Conservation (phyloP, 805 yeast genomes). For the Spathaspora boniae region DNA sequence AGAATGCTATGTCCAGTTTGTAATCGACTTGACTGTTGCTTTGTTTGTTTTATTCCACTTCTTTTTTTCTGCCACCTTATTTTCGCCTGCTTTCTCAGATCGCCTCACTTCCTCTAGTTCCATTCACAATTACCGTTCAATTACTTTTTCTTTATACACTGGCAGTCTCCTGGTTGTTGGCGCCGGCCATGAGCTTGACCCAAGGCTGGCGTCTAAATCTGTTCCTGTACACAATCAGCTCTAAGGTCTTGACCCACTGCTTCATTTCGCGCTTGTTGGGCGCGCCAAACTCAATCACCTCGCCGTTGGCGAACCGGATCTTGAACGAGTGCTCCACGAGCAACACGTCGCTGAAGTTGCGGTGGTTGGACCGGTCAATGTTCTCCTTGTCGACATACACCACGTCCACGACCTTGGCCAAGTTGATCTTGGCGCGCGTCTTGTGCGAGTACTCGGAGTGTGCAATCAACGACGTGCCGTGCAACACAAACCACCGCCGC, state of each 20-base stretch:
- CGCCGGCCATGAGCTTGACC: slow-evolving; percentile 47
- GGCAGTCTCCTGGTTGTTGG: slow-evolving; percentile 1
- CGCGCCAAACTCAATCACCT: slow-evolving; percentile 81
- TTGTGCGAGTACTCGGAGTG: slow-evolving; percentile 67
- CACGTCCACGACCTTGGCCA: slow-evolving; percentile 60
- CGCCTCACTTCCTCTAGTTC: neutral
- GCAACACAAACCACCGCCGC: slow-evolving; percentile 69
- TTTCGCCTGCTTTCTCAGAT: neutral
- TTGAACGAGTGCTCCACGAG: slow-evolving; percentile 72
- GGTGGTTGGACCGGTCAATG: slow-evolving; percentile 30
- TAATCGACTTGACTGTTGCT: neutral
- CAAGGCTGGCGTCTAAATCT: slow-evolving; percentile 57
- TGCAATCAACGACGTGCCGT: slow-evolving; percentile 70
- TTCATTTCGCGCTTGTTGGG: slow-evolving; percentile 59
- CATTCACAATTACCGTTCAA: neutral
- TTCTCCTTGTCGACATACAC: slow-evolving; percentile 41
- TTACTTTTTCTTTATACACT: neutral
- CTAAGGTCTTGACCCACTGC: slow-evolving; percentile 63
- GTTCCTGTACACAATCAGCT: slow-evolving; percentile 53
- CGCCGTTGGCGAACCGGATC: slow-evolving; percentile 73
- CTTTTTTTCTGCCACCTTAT: neutral
- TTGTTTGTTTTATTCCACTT: neutral
- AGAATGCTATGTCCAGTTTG: too few species aligned
- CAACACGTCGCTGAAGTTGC: slow-evolving; percentile 72
- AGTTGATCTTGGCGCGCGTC: slow-evolving; percentile 72